A percentile compares a stretch with the other conserved stretches of the same genome.
phyloP scores from a whole-genome alignment of 129 eudicot genomes.

The Flaveria sonorensis region DNA sequence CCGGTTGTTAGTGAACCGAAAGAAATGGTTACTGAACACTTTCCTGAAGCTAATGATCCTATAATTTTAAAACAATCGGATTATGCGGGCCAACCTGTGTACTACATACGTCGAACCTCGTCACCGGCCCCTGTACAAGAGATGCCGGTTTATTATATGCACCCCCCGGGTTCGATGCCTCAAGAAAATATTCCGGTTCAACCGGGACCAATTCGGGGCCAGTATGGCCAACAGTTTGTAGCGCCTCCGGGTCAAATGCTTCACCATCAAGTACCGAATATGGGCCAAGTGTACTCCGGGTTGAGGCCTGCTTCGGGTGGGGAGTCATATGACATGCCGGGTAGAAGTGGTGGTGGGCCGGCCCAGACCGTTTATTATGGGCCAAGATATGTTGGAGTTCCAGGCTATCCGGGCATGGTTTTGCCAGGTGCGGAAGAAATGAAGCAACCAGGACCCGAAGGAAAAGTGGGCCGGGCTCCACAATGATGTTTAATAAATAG shows the following conservation, averaged over 20 bases:
- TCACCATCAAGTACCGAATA: constrained; percentile 44
- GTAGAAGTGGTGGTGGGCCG: constrained; percentile 47
- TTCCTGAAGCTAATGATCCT: constrained; percentile 30
- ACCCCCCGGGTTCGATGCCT: constrained; percentile 48
- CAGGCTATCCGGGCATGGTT: constrained; percentile 64
- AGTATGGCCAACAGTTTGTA: constrained; percentile 54
- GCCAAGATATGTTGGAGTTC: constrained; percentile 52
- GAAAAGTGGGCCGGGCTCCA: constrained; percentile 49
- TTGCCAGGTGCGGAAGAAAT: constrained; percentile 57
- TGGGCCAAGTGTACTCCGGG: constrained; percentile 59
- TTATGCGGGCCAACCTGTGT: constrained; percentile 44
- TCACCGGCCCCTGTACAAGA: constrained; percentile 47
- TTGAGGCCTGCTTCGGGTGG: constrained; percentile 42
- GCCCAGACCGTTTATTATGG: constrained; percentile 65
- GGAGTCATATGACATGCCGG: constrained; percentile 49
- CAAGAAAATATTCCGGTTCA: constrained; percentile 44
- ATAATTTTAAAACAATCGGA: constrained; percentile 43
- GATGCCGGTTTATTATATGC: constrained; percentile 64
- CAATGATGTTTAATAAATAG: constrained; percentile 36
- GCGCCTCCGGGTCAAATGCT: constrained; percentile 56
- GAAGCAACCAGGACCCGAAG: constrained; percentile 42
- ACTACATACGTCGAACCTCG: constrained; percentile 46
- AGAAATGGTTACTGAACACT: constrained; percentile 36
- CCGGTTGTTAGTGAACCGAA: constrained; percentile 42
- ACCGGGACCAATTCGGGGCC: constrained; percentile 45